A percentile compares a stretch with the other conserved stretches of the same genome.
Evolutionary conservation across 805 yeast species (phyloP).

Genomic region (Saccharomycopsis fodiens): DNA sequence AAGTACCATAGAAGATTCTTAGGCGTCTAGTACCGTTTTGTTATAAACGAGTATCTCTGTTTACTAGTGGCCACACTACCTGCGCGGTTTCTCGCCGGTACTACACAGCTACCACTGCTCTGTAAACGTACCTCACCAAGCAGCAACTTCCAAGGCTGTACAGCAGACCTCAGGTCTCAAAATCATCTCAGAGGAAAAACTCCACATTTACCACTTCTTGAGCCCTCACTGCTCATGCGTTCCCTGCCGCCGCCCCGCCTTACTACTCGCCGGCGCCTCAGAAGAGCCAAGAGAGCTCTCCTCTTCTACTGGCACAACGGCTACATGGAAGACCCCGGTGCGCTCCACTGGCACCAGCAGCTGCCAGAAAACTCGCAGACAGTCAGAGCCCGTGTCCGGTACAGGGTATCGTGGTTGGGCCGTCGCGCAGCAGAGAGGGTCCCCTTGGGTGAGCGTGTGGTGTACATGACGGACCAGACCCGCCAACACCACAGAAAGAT

Average conservation of each 20-base stretch:
- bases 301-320: slow-evolving; percentile 9
- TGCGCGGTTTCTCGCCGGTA: no score
- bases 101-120: no score
- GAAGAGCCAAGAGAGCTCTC: slow-evolving; percentile 4
- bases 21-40: no score
- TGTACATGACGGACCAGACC: not conserved
- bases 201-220: no score
- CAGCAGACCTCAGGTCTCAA: no score
- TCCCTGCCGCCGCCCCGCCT: not conserved
- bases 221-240: not conserved
- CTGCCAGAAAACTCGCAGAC: no score
- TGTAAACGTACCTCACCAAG: no score
- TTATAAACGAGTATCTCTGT: no score
- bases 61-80: no score
- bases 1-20: no score
- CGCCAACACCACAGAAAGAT: not conserved
- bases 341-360: slow-evolving; percentile 5
- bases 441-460: not conserved
- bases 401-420: not conserved
- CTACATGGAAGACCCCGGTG: slow-evolving; percentile 11
- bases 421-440: not conserved
- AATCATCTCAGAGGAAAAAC: no score
- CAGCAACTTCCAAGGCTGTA: no score
- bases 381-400: not conserved
- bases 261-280: not conserved